These are phyloP conservation scores for Tetrapyrgos nigripes DNA, from an alignment of 1,284 basidiomycete genomes.

Conservation along the genomic window DNA sequence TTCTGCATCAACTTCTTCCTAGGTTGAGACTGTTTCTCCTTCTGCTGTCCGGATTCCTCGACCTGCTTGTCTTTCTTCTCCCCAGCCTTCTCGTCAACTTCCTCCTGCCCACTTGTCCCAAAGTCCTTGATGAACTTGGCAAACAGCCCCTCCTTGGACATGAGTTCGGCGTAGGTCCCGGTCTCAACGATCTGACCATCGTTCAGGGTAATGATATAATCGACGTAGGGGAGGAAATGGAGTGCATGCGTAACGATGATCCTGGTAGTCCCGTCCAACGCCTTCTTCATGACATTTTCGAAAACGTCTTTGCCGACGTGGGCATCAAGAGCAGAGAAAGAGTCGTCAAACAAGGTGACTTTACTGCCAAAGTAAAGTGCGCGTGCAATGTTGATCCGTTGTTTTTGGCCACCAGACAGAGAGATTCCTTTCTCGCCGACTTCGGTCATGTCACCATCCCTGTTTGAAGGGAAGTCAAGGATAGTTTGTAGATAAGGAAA, in stretches of 20 bases:
- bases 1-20: slow-evolving; percentile 64
- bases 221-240: slow-evolving; percentile 82
- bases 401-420: slow-evolving; percentile 83
- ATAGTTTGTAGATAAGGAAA: neutral
- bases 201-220: slow-evolving; percentile 73
- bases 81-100: slow-evolving; percentile 34
- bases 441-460: slow-evolving; percentile 83
- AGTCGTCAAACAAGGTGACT: slow-evolving; percentile 66
- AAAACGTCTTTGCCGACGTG: slow-evolving; percentile 90
- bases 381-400: slow-evolving; percentile 80
- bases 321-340: slow-evolving; percentile 80
- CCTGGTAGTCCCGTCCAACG: slow-evolving; percentile 70
- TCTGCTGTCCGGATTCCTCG: slow-evolving; percentile 30
- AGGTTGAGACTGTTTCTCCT: slow-evolving; percentile 35
- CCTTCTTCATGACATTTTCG: slow-evolving; percentile 79
- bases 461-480: neutral
- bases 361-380: slow-evolving; percentile 88
- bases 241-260: slow-evolving; percentile 86
- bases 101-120: slow-evolving; percentile 47
- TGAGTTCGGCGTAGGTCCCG: slow-evolving; percentile 77
- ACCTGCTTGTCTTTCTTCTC: slow-evolving; percentile 34
- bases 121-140: slow-evolving; percentile 73
- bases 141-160: slow-evolving; percentile 71
- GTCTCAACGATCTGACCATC: slow-evolving; percentile 79
- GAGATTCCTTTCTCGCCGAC: slow-evolving; percentile 90